A percentile compares a stretch with the other conserved stretches of the same genome.
Conservation (phyloP, 1,139 yeast genomes). For the Eremothecium gossypii region DNA sequence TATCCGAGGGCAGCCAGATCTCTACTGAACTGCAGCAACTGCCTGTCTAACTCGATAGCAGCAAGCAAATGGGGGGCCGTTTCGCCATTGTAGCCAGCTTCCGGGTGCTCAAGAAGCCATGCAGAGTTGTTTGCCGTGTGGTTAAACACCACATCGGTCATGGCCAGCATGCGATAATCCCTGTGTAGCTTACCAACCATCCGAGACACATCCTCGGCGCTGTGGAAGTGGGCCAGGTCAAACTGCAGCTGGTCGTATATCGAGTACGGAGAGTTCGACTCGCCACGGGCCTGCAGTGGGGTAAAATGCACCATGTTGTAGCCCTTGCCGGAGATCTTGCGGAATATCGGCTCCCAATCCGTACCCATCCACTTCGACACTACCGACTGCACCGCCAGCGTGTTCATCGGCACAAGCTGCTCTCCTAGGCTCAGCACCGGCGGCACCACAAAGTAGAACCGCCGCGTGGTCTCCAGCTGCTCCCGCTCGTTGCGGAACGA, state of each 20-base stretch:
- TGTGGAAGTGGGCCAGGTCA: constrained; percentile 56
- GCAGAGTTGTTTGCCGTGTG: constrained; percentile 87
- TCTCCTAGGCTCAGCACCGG: constrained; percentile 58
- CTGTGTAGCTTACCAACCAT: constrained; percentile 43
- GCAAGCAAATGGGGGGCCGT: constrained; percentile 85
- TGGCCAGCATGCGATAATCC: constrained; percentile 54
- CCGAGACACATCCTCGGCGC: constrained; percentile 38
- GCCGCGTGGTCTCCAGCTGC: constrained; percentile 39
- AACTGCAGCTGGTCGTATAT: constrained; percentile 75
- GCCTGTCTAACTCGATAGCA: constrained; percentile 75
- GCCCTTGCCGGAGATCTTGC: constrained; percentile 57
- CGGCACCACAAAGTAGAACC: constrained; percentile 70
- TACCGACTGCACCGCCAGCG: constrained; percentile 77
- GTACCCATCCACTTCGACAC: constrained; percentile 89
- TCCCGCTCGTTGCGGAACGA: constrained; percentile 36
- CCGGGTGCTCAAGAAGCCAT: constrained; percentile 84
- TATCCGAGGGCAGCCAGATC: constrained; percentile 46
- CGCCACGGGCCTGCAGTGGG: constrained; percentile 84
- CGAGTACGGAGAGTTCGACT: constrained; percentile 85
- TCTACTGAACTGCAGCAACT: constrained; percentile 54
- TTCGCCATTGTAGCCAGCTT: constrained; percentile 72
- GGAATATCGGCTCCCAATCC: constrained; percentile 62
- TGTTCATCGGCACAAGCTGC: constrained; percentile 57
- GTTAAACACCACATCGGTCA: constrained; percentile 90
- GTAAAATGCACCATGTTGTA: constrained; percentile 96